Evolutionary conservation across 2,329 filamentous ascomycete species (phyloP), one percentile per base, ranked within the genome.

Genomic region (Aspergillus sp.): DNA sequence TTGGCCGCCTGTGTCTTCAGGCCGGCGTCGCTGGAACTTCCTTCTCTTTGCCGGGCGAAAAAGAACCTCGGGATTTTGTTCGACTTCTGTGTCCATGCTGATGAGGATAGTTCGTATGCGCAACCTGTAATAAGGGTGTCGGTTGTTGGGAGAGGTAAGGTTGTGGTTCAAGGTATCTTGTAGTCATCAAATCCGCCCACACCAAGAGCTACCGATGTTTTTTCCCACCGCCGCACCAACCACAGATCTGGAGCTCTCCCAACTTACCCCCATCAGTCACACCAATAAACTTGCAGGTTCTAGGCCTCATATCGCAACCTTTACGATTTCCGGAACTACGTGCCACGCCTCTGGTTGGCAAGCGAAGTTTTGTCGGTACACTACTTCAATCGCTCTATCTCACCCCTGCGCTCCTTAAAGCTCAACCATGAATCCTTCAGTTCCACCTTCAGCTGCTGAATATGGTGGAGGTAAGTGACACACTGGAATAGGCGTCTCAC

Each of bases 11-110:
- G 24, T 31, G 35, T 45, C 40, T 41, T 68, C 66, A 35, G 60
- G 54, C 14, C 80, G 76, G 62, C 77, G 79, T 55, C 80, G 79
- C 61, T 79, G 72, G 53, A 81, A 77, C 64, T 81, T 84, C 59
- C 80, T 74, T 55, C 77, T 76, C 70, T 84, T 84, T 7, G 73
- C 73, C 15, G 80, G 73, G 33, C 80, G 74, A 62, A 82, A 82
- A 12, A 79, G 60, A 6, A 77, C 64, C 43, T 74, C 70, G 4
- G 70, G 59, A 1, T 58, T 37, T 40, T 59, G 33, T 17, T 63
- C 58, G 7, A 58, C 39, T 19, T 73, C 65, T 3, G 67, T 59
- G 44, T 74, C 66, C 73, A 75, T 75, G 5, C 63, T 31, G 37
- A 33, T n/a, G 21, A 33, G 23, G 17, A 12, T 46, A 12, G 14